Evolutionary conservation across 78 protist genomes (phyloP), one percentile per base, ranked within the genome.

Genomic region (Goniomonas avonlea): DNA sequence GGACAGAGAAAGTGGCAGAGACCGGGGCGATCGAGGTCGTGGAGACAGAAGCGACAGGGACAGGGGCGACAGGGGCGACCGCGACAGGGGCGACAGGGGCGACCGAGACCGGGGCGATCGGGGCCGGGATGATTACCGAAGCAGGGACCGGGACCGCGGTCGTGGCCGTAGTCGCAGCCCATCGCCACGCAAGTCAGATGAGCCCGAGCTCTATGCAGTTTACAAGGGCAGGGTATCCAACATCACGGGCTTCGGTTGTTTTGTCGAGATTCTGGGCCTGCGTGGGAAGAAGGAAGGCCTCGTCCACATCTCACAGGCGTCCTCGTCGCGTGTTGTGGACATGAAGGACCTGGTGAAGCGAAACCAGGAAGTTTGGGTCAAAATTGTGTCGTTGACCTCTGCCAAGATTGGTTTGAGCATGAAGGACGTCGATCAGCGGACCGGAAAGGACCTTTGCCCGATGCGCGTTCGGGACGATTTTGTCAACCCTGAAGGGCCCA

Each of bases 371-470:
- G 92, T 92, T 25, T 83, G 81, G 41, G 95, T 92, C 20, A 79
- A 79, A 27, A 76, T 79, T 20, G 31, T 48, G 61, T 45, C 65
- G 35, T 50, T 79, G 23, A 25, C 53, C 20, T 74, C 47, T 39
- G 23, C 0, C 58, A 79, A 73, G 79, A 73, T 73, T 27, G 34
- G 55, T 4, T 23, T 73, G 29, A 53, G 50, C 66, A 73, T 73
- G 79, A 13, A 47, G 29, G 79, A 73, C 41, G 94, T 91, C 15
- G 94, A 95, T 78, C 98, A 95, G 59, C 3, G 18, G 32, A 85
- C 95, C 23, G 96, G 96, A 25, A 85, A 53, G 35, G 97, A 94
- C 60, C 73, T 93, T 60, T 32, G 40, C 38, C 93, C 94, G n/a
- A n/a, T n/a, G n/a, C n/a, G n/a, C n/a, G n/a, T n/a, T n/a, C n/a